Conservation (phyloP, 2,329 filamentous ascomycete species). For the Neofusicoccum sp. region DNA sequence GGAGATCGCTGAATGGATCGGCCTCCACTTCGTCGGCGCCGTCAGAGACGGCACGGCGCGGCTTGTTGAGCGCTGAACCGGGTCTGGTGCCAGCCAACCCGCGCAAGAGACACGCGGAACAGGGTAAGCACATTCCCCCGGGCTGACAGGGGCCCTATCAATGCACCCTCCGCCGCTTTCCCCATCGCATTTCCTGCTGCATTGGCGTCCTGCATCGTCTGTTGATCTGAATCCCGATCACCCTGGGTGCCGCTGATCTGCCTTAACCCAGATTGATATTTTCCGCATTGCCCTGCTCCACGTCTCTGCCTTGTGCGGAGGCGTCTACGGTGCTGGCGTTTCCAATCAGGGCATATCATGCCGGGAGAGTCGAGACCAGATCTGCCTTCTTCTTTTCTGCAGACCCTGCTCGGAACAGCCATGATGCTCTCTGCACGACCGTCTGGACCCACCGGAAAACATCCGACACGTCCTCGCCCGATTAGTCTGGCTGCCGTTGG, state of each 20-base stretch:
- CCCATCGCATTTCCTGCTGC: constrained; percentile 3
- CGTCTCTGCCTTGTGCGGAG: neutral
- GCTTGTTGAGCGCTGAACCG: neutral
- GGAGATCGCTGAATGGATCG: neutral
- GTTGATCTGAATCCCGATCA: constrained; percentile 6
- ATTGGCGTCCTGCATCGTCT: constrained; percentile 13
- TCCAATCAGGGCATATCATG: neutral
- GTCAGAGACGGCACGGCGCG: constrained; percentile 7
- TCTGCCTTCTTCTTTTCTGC: constrained; percentile 5
- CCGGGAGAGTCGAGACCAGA: constrained; percentile 6
- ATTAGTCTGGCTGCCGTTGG: neutral
- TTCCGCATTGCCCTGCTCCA: constrained; percentile 7
- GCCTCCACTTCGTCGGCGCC: neutral
- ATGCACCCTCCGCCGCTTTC: neutral
- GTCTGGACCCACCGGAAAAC: constrained; percentile 6
- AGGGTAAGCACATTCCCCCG: neutral
- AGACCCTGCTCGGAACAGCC: neutral
- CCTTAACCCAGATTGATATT: constrained; percentile 8
- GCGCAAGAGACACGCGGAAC: constrained; percentile 6
- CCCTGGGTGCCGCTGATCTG: constrained; percentile 10
- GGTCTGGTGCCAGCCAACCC: constrained; percentile 7
- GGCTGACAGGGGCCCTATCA: constrained; percentile 9
- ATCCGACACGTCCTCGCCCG: constrained; percentile 1
- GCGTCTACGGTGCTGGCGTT: neutral
- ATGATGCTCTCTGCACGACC: neutral